Base-by-base conservation (phyloP, 805 yeast genomes). In the Candida boidinii region DNA sequence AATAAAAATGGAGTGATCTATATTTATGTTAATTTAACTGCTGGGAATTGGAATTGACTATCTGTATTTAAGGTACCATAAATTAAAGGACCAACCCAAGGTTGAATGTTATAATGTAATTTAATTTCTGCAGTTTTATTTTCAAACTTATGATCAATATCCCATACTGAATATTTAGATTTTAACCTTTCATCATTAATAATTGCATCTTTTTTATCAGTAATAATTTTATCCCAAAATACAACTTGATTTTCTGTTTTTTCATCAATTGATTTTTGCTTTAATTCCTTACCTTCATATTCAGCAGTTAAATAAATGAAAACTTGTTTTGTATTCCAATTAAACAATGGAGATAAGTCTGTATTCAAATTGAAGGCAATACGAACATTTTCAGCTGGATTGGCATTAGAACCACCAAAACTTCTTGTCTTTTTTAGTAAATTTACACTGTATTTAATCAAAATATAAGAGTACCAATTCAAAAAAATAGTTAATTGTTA, bases 291-390 rank as follows among this genome's bases (percentile, higher is more conserved):
- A 10, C 75, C 76, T 13, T 65, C 62, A 47, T 88, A 88, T 49
- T 85, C 90, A 2, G 94, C 95, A 3, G 94, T 83, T 41, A 92
- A 64, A 49, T 90, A 92, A 5, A 80, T 83, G 49, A 92, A 90
- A n/a, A 90, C 76, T 57, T 90, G 97, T 53, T 90, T 90, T 10
- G 98, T 92, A 59, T 90, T 92, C 96, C 96, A 90, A 56, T 82
- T 87, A 70, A 88, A 88, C 33, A 92, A 66, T 2, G 85, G 78
- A 2, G 83, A 53, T 39, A 90, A 64, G 56, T 90, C 96, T 1
- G 73, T 64, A 5, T 73, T 74, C 29, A 92, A 60, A 52, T 85
- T 94, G 48, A 92, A 87, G 10, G 60, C 59, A 25, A 87, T 54
- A 45, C 69, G 73, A 36, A 81, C 66, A 52, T 85, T 85, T 50